Percentiles rank a stretch among this genome's conserved stretches.
Evolutionary conservation across 345 rosid species (phyloP).

Genomic region (Ailanthus altissimus): DNA sequence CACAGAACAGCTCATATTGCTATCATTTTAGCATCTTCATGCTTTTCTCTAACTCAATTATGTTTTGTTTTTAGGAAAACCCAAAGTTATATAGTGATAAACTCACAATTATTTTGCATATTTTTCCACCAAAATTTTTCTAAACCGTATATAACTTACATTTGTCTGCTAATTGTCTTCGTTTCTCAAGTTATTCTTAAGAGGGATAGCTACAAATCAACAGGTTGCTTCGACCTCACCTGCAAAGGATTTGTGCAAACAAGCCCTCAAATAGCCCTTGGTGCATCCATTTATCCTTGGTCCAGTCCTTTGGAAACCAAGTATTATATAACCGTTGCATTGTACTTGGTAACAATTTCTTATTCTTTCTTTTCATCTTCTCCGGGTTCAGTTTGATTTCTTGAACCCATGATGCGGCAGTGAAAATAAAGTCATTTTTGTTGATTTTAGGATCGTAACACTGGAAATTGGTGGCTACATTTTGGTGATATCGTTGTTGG

Average conservation of each 20-base stretch:
- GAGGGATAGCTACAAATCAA: conserved; percentile 30
- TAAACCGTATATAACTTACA: neutral
- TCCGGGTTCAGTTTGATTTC: neutral
- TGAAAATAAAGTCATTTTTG: neutral
- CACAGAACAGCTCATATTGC: neutral
- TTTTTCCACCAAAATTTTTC: neutral
- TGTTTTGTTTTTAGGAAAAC: conserved; percentile 6
- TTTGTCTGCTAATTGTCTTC: neutral
- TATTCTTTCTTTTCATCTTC: neutral
- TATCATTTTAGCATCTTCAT: neutral
- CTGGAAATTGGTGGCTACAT: conserved; percentile 48
- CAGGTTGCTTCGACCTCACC: conserved; percentile 46
- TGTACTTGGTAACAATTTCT: conserved; percentile 26
- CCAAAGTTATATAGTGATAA: conserved; percentile 33
- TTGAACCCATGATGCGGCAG: neutral
- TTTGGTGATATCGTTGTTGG: conserved; percentile 16
- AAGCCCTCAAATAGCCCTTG: conserved; percentile 24
- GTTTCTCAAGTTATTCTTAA: conserved; percentile 1
- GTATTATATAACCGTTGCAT: conserved; percentile 19
- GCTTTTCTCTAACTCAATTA: neutral
- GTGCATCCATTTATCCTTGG: conserved; percentile 23
- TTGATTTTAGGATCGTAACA: conserved; percentile 36
- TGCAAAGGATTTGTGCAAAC: conserved; percentile 56
- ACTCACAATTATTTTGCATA: conserved; percentile 20
- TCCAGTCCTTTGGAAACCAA: conserved; percentile 22